A percentile compares a stretch with the other conserved stretches of the same genome.
Conservation (phyloP, 2,329 filamentous ascomycete species). For the Aureobasidium namibiae region DNA sequence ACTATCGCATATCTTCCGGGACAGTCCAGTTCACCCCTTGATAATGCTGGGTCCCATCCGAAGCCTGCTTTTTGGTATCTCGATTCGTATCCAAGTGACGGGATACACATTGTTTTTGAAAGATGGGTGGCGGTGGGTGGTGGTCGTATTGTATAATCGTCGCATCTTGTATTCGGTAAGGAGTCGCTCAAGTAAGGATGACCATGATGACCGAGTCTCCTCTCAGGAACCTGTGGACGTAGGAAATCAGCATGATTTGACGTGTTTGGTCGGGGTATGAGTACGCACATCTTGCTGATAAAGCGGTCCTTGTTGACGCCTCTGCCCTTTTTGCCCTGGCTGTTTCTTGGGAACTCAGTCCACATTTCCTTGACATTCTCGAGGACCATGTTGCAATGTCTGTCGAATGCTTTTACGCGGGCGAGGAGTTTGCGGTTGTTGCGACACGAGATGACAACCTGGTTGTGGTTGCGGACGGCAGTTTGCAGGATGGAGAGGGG, state of each 20-base stretch:
- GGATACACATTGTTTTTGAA: not conserved
- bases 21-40: not conserved
- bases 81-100: not conserved
- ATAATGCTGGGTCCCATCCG: not conserved
- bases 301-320: conserved; percentile 97
- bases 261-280: not conserved
- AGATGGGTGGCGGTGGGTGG: not conserved
- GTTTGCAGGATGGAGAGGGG: conserved; percentile 93
- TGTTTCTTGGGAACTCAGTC: conserved; percentile 82
- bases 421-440: conserved; percentile 98
- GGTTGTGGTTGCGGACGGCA: conserved; percentile 85
- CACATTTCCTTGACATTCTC: conserved; percentile 99
- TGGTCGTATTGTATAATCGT: not conserved
- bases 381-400: conserved; percentile 98
- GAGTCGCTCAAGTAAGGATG: conserved; percentile 58
- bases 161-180: not conserved
- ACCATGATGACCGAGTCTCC: conserved; percentile 82
- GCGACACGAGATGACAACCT: conserved; percentile 93
- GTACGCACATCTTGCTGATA: conserved; percentile 80
- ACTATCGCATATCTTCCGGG: not conserved
- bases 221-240: conserved; percentile 50
- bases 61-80: conserved; percentile 2
- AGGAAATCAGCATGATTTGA: not conserved
- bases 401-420: conserved; percentile 95
- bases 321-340: conserved; percentile 78